A percentile compares a stretch with the other conserved stretches of the same genome.
Evolutionary conservation across 106 monocot species (phyloP).

Genomic region (Xerophyta viscosa): DNA sequence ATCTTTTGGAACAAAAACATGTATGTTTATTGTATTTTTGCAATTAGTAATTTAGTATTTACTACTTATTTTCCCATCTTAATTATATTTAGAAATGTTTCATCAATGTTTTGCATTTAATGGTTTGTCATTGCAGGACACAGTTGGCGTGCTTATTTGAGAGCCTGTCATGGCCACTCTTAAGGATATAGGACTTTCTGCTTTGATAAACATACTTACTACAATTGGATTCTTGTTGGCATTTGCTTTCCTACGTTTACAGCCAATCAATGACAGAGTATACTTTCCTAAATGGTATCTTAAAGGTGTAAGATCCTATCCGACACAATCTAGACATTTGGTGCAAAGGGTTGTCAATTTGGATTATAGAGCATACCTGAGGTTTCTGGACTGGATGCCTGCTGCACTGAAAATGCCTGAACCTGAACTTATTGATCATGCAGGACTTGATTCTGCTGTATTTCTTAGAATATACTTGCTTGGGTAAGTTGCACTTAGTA

Average conservation of each 20-base stretch:
- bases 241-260: constrained; percentile 77
- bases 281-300: constrained; percentile 99
- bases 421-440: constrained; percentile 90
- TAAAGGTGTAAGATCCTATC: constrained; percentile 68
- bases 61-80: too few species aligned
- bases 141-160: background rate
- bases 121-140: background rate
- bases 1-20: too few species aligned
- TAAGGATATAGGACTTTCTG: constrained; percentile 64
- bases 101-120: background rate
- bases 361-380: constrained; percentile 71
- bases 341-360: constrained; percentile 71
- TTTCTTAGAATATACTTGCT: constrained; percentile 71
- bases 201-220: constrained; percentile 77
- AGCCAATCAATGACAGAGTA: constrained; percentile 90
- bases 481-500: constrained; percentile 28
- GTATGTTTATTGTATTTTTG: too few species aligned
- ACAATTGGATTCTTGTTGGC: constrained; percentile 66
- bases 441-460: constrained; percentile 93
- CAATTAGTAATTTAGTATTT: too few species aligned
- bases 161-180: constrained; percentile 59
- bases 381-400: constrained; percentile 83
- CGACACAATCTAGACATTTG: constrained; percentile 36
- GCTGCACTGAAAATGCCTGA: constrained; percentile 99
- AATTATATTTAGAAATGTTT: too few species aligned